Evolutionary conservation across 768 basidiomycete genomes (phyloP), one percentile per base, ranked within the genome.

Genomic region (Xerocomus brunneocitrinus): DNA sequence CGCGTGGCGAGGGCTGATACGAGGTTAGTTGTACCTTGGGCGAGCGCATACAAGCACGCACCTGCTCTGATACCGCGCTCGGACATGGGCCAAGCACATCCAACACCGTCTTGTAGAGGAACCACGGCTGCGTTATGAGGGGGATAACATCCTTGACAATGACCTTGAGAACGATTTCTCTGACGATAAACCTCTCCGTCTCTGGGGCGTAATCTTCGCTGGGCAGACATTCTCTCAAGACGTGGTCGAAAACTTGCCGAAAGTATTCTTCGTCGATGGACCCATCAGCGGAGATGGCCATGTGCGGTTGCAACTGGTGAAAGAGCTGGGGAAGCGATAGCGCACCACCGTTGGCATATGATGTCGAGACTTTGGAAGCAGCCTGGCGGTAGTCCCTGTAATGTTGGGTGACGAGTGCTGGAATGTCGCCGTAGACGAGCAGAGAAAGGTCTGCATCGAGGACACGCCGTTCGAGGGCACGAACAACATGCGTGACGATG

Each of bases 81-180:
- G 71, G 66, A 35, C 67, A 64, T 25, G 76, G 73, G 7, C 82
- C 87, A 10, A 95, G 71, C 3, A 86, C 67, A 61, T 84, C 83
- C 34, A 95, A 74, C 10, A 88, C 74, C 3, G 79, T 63, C 62
- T 76, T 83, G 53, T 92, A 84, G 43, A 95, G 79, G 67, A 97
- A 98, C 93, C 95, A 98, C 0, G 90, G 88, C 66, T 97, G 87
- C 6, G 83, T 80, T 47, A 95, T 67, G 59, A 81, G 84, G 30
- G 85, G 84, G 25, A 87, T 63, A 25, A 87, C 70, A 57, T 85
- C 83, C 45, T 79, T 78, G 56, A 93, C 72, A 6, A 98, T 71
- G 24, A 90, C 76, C 60, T 89, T 87, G 62, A 91, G 79, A 30
- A 95, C 62, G 36, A 97, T 74, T 72, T 98, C 95, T 53, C 92